Conservation (phyloP, 108 stramenopile genomes). For the Thalassiosira profunda region DNA sequence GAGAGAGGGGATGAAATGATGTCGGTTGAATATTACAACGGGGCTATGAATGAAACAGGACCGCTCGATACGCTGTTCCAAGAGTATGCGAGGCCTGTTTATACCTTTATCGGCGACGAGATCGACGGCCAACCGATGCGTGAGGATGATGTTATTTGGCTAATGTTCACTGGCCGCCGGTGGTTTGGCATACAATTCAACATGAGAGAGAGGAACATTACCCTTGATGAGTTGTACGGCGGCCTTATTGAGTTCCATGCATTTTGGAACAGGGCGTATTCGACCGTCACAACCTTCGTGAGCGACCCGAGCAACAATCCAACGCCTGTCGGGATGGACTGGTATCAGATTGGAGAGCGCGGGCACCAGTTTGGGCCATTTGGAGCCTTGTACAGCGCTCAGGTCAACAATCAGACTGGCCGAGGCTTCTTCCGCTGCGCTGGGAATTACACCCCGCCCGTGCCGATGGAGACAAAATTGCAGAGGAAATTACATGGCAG, state of each 20-base stretch:
- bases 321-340: slow-evolving; percentile 5
- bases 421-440: slow-evolving; percentile 1
- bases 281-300: not conserved
- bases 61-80: not conserved
- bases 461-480: too few species aligned
- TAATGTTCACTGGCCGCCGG: not conserved
- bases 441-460: too few species aligned
- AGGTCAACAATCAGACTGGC: slow-evolving; percentile 1
- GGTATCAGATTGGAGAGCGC: not conserved
- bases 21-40: not conserved
- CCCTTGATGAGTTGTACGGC: not conserved
- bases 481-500: too few species aligned
- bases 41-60: not conserved
- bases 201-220: not conserved
- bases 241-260: not conserved
- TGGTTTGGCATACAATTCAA: slow-evolving; percentile 9
- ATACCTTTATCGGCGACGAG: not conserved
- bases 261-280: not conserved
- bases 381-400: not conserved
- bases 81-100: slow-evolving; percentile 4
- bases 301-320: not conserved
- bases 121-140: not conserved
- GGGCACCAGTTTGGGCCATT: slow-evolving; percentile 4
- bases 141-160: too few species aligned
- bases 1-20: not conserved